Percentiles rank a stretch among this genome's conserved stretches.
phyloP scores from a whole-genome alignment of 2,329 filamentous ascomycete genomes.

The Colletotrichum brevisporum region DNA sequence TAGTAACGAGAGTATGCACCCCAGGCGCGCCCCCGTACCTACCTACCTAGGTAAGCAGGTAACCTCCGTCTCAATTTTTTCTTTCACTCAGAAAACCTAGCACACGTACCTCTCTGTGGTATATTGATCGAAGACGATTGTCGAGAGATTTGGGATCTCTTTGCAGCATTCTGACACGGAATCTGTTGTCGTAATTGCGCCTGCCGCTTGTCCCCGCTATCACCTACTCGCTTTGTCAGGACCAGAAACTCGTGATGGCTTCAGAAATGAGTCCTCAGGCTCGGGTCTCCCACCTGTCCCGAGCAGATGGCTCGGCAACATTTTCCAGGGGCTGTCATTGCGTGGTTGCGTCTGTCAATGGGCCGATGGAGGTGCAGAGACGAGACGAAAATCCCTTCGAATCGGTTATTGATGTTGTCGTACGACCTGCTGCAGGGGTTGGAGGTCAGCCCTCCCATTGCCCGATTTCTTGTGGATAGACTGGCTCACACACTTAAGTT shows the following conservation, averaged over 20 bases:
- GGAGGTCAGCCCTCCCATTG: slow-evolving; percentile 71
- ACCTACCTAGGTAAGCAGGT: no score
- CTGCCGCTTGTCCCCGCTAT: no score
- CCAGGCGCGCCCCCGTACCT: no score
- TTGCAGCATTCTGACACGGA: no score
- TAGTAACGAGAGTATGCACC: no score
- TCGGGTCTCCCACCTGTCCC: slow-evolving; percentile 72
- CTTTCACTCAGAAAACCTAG: no score
- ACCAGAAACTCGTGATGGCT: slow-evolving; percentile 32
- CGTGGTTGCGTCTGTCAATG: slow-evolving; percentile 89
- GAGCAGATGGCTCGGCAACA: slow-evolving; percentile 84
- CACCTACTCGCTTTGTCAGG: no score
- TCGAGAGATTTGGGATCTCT: no score
- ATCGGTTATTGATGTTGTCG: slow-evolving; percentile 89
- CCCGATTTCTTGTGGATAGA: slow-evolving; percentile 26
- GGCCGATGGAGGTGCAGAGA: slow-evolving; percentile 89
- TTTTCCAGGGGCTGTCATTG: slow-evolving; percentile 84
- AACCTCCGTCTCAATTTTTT: no score
- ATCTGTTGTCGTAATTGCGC: no score
- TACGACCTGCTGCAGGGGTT: slow-evolving; percentile 87
- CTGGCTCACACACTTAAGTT: slow-evolving; percentile 44
- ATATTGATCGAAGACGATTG: no score
- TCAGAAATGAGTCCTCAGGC: slow-evolving; percentile 61
- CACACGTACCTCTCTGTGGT: no score
- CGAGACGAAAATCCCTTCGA: slow-evolving; percentile 94